Evolutionary conservation across 208 protist genomes (phyloP), one percentile per base, ranked within the genome.

Genomic region (Acanthamoeba lugdunensis): DNA sequence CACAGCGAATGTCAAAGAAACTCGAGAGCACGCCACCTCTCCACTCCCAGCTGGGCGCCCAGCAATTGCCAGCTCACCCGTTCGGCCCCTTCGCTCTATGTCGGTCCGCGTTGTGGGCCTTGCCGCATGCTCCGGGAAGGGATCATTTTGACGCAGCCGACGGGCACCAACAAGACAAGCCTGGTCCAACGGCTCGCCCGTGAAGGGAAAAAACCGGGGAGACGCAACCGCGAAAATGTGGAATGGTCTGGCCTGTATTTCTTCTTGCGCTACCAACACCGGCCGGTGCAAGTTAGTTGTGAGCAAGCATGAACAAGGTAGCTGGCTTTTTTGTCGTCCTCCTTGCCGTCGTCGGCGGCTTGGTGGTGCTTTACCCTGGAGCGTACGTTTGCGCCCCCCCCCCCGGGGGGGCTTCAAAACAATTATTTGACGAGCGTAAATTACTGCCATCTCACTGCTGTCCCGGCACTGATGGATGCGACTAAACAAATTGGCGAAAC

Each of bases 1-100:
- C 71, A 7, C 25, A 28, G 65, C 65, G 71, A 81, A 81, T 81
- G 71, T 81, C 71, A 50, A 23, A 52, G 71, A 81, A 81, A 71
- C 14, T 6, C 65, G 8, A 6, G 11, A n/a, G 28, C 23, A 16
- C 23, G 25, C 28, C 28, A 37, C 18, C 21, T 8, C 58, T 9
- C 23, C 65, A 16, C n/a, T 71, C n/a, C 23, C 4, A 1, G 65
- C 65, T 58, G 14, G 65, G 16, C 0, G 52, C 2, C 65, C 65
- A 71, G n/a, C 65, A 28, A 28, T 21, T 71, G n/a, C 65, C 65
- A 28, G 11, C 65, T 37, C 65, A 28, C 7, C 65, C 5, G 65
- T 71, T 71, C 28, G 65, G 65, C 65, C 65, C 65, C 14, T 71
- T 71, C n/a, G 65, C 28, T 30, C n/a, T 71, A 0, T 63, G 56